A percentile compares a stretch with the other conserved stretches of the same genome.
phyloP scores from a whole-genome alignment of 2,329 filamentous ascomycete genomes.

The Colletotrichum somersetense region DNA sequence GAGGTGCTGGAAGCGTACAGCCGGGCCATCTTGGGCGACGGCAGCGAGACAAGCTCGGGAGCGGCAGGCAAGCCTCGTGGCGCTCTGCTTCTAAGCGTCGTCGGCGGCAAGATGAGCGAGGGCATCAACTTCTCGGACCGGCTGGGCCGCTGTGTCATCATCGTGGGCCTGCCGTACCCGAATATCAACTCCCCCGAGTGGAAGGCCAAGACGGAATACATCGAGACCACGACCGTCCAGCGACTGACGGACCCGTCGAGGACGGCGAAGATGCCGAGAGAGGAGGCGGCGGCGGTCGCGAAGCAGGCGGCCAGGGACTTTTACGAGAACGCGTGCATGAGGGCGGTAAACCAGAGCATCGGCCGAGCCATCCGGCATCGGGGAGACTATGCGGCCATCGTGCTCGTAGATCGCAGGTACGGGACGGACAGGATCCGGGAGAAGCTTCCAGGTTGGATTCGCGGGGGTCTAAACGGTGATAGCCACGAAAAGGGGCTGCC shows the following conservation, averaged over 20 bases:
- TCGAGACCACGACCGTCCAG: constrained; percentile 71
- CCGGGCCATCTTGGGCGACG: constrained; percentile 69
- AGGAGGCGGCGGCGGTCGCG: constrained; percentile 52
- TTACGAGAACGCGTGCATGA: constrained; percentile 96
- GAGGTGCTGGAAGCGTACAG: constrained; percentile 81
- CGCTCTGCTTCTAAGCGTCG: constrained; percentile 87
- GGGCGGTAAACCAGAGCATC: constrained; percentile 96
- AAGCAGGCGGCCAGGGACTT: constrained; percentile 79
- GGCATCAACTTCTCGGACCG: constrained; percentile 98
- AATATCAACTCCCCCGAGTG: constrained; percentile 92
- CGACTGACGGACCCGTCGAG: constrained; percentile 51
- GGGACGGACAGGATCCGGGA: constrained; percentile 76
- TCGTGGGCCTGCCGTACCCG: constrained; percentile 93
- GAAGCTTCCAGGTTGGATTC: constrained; percentile 93
- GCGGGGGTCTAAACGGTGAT: constrained; percentile 70
- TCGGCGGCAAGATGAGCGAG: constrained; percentile 95
- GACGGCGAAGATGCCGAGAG: constrained; percentile 38
- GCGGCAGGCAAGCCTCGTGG: constrained; percentile 60
- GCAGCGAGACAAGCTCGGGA: not conserved
- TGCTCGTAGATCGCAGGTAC: constrained; percentile 87
- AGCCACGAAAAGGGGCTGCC: constrained; percentile 65
- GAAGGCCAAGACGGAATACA: constrained; percentile 91
- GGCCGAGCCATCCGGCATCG: constrained; percentile 91
- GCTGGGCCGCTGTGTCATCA: constrained; percentile 88
- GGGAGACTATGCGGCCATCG: constrained; percentile 89